Percentiles rank a stretch among this genome's conserved stretches.
Evolutionary conservation across 2,329 filamentous ascomycete genomes (phyloP).

Genomic region (Diaporthe batatas): DNA sequence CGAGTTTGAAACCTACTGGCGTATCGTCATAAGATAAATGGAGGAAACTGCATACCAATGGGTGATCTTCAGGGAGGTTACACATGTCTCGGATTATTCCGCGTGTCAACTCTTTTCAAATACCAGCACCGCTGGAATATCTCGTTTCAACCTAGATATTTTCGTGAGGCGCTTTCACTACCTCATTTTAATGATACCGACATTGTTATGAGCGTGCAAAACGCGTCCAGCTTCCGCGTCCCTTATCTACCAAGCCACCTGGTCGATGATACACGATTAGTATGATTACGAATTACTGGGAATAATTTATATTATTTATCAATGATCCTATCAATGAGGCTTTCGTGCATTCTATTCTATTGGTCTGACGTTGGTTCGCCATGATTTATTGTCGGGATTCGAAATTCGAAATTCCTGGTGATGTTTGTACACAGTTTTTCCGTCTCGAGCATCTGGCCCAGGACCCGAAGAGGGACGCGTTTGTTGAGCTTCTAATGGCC

Average conservation of each 20-base stretch:
- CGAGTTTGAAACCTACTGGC: background rate
- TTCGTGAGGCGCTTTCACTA: background rate
- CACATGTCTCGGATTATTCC: background rate
- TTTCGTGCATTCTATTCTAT: too few species aligned
- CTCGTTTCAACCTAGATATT: background rate
- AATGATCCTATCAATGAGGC: too few species aligned
- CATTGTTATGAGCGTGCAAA: background rate
- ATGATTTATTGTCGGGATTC: too few species aligned
- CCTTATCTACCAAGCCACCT: too few species aligned
- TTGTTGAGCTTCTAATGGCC: background rate
- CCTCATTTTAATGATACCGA: background rate
- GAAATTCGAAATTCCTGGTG: background rate
- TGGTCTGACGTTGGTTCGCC: too few species aligned
- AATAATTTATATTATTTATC: too few species aligned
- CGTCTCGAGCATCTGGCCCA: background rate
- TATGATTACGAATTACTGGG: background rate
- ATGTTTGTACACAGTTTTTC: background rate
- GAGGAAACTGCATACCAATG: background rate
- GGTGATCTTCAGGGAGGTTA: background rate
- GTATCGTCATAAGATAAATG: background rate
- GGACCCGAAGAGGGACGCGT: background rate
- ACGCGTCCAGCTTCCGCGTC: background rate
- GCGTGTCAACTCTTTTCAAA: background rate
- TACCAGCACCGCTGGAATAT: background rate
- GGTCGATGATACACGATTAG: background rate